Percentiles rank a stretch among this genome's conserved stretches.
Conservation (phyloP, 2,329 filamentous ascomycete genomes). For the Coniella lustricola region DNA sequence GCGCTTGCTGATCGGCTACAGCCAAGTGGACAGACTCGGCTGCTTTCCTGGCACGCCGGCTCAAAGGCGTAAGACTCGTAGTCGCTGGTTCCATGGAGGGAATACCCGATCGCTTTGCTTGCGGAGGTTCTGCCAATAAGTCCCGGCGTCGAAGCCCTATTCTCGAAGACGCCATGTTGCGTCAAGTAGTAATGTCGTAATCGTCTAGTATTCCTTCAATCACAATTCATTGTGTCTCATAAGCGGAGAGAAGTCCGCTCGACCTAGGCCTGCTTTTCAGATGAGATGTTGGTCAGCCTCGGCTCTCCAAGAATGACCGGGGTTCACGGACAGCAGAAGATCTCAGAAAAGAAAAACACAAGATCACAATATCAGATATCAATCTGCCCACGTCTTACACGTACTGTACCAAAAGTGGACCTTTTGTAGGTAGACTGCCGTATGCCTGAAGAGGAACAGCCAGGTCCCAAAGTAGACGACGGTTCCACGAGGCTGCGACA, state of each 20-base stretch:
- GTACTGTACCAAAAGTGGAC: conserved; percentile 6
- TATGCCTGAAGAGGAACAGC: neutral
- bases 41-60: conserved; percentile 23
- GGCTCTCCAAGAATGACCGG: neutral
- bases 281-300: conserved; percentile 4
- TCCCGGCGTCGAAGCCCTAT: conserved; percentile 22
- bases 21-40: conserved; percentile 17
- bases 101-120: conserved; percentile 21
- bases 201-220: conserved; percentile 12
- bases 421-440: neutral
- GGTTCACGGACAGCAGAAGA: neutral
- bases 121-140: conserved; percentile 20
- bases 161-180: conserved; percentile 27
- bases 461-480: neutral
- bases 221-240: conserved; percentile 7
- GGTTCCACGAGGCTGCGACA: conserved; percentile 17
- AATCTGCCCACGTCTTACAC: neutral
- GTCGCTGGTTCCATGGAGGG: conserved; percentile 23
- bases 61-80: conserved; percentile 21
- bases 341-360: neutral
- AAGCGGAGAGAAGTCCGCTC: conserved; percentile 13
- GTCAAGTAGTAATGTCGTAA: conserved; percentile 16
- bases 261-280: neutral
- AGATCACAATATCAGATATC: neutral
- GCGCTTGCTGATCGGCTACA: neutral